Evolutionary conservation across 2,329 filamentous ascomycete species (phyloP), one percentile per base, ranked within the genome.

Genomic region (Beauveria pseudobassiana): DNA sequence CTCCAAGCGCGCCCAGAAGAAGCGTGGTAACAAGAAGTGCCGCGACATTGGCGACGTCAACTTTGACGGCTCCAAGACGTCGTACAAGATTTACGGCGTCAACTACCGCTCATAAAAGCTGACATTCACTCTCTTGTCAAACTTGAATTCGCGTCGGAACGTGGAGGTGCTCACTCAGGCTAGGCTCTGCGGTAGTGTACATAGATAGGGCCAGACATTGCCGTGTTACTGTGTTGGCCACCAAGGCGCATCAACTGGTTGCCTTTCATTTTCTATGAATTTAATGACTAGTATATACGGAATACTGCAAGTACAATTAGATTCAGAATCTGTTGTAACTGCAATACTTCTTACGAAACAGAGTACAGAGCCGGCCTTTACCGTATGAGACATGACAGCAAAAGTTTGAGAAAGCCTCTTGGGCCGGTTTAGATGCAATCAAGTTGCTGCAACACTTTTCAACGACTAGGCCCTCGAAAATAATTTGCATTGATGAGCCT

Each of bases 51-150:
- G 38, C 34, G 58, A 43, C 3, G 55, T 63, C 28, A 34, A 59
- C 55, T 59, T 58, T 52, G 24, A 14, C 14, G 61, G 61, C 3
- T 18, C 38, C 5, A 57, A 54, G 28, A 55, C 53, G 12, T 49
- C 48, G 3, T 63, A 55, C 24, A 59, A 63, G 50, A 55, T 63
- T 42, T 59, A 48, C 50, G 61, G 49, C 18, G 61, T 63, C 61
- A 59, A 59, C 16, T 63, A 63, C 56, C 53, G 54, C 10, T 62
- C 59, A 2, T 62, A 26, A 57, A 45, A 56, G 2, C 3, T 14
- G 5, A 22, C 10, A 8, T 12, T 40, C 4, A 5, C 8, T 7
- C n/a, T 6, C 8, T 38, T 42, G 30, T 7, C 22, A 2, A 24
- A 30, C 0, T 28, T 43, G 10, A 12, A 14, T n/a, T 16, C 16